Evolutionary conservation across 2,329 filamentous ascomycete genomes (phyloP), one percentile per base, ranked within the genome.

Genomic region (Colletotrichum kahawae): DNA sequence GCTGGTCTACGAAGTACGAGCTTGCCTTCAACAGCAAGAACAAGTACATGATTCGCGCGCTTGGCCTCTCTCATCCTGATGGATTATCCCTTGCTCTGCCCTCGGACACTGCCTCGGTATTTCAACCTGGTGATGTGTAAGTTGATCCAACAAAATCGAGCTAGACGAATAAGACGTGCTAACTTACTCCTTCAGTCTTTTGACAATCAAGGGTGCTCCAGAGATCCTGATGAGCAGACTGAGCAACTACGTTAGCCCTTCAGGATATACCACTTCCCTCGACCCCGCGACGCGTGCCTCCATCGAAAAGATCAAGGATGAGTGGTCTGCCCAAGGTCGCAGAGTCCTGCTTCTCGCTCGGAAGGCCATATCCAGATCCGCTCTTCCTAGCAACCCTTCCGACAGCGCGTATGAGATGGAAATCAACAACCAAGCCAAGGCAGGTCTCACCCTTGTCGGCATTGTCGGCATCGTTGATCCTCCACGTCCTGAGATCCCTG

Each of bases 11-110:
- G 67, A 88, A 90, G 3, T 95, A 92, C 78, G 91, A 93, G 69
- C 85, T 95, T 33, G 90, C 93, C 0, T 96, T 96, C 82, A 95
- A 95, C 85, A 95, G 93, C 84, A 95, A 95, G 86, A 95, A 95
- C 84, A 96, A 96, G 83, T 95, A 92, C 81, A 95, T 95, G 91
- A 90, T 95, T 70, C 88, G 91, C 38, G 89, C 92, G 1, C 90
- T 93, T 64, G 86, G 86, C 4, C 78, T 89, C 51, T 83, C 82
- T 3, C 80, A 84, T 34, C 80, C 82, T n/a, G 77, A 78, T 13
- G 77, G 77, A 2, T 31, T 71, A 34, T 70, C 75, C 1, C 27
- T 77, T 24, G 72, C 77, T 3, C n/a, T 78, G 57, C 72, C 77
- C 5, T 76, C 59, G 12, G 75, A 76, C 14, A 77, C 76, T 54